Evolutionary conservation across 441 rosid species (phyloP).

Genomic region (Viola pubescens): DNA sequence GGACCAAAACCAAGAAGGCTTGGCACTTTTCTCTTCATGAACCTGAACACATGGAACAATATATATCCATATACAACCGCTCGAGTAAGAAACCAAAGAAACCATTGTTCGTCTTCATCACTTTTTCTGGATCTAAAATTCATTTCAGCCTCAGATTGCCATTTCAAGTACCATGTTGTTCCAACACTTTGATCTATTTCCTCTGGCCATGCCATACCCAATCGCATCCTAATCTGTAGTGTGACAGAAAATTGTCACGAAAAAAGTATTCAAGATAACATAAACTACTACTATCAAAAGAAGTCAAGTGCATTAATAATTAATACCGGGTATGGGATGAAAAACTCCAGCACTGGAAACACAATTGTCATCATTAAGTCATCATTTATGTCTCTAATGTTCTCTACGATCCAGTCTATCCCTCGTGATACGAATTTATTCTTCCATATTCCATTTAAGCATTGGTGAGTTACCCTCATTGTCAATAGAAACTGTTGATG

Average conservation of each 20-base stretch:
- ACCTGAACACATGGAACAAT: constrained; percentile 51
- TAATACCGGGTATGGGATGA: constrained; percentile 76
- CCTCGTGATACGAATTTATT: constrained; percentile 33
- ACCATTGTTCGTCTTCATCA: constrained; percentile 46
- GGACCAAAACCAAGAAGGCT: constrained; percentile 81
- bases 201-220: constrained; percentile 96
- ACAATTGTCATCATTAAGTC: constrained; percentile 59
- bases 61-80: constrained; percentile 49
- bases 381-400: constrained; percentile 50
- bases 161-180: constrained; percentile 78
- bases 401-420: constrained; percentile 43
- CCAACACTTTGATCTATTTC: constrained; percentile 67
- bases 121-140: constrained; percentile 53
- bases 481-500: constrained; percentile 65
- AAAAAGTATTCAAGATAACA: constrained; percentile 1
- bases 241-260: constrained; percentile 14
- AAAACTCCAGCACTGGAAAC: constrained; percentile 59
- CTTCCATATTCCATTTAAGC: constrained; percentile 55
- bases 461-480: constrained; percentile 40
- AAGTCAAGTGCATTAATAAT: constrained; percentile 14
- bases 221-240: constrained; percentile 56
- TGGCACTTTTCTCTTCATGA: constrained; percentile 64
- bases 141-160: constrained; percentile 82
- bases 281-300: constrained; percentile 1
- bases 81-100: constrained; percentile 66